Conservation (phyloP, 1,284 basidiomycete species). For the Cutaneotrichosporon cyanovorans region DNA sequence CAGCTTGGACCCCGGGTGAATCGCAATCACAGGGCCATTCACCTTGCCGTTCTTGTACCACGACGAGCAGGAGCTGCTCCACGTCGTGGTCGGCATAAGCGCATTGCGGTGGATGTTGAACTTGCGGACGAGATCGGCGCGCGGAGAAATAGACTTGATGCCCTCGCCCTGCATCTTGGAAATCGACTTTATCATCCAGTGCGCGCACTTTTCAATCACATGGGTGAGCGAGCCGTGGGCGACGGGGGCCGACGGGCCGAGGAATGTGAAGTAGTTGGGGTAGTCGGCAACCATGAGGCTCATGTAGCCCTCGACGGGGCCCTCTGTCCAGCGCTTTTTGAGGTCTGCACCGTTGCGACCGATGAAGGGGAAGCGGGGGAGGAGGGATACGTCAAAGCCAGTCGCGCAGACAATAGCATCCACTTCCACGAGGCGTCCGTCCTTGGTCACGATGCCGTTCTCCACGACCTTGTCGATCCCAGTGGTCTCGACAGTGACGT, state of each 20-base stretch:
- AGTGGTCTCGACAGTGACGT: conserved; percentile 23
- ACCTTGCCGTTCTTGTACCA: conserved; percentile 25
- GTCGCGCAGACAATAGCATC: conserved; percentile 31
- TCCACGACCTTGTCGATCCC: conserved; percentile 20
- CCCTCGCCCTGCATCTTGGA: conserved; percentile 25
- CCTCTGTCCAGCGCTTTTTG: conserved; percentile 27
- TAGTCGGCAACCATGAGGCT: conserved; percentile 29
- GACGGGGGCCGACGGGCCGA: conserved; percentile 25
- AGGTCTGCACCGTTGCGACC: conserved; percentile 24
- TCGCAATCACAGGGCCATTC: conserved; percentile 15
- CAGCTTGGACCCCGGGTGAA: conserved; percentile 20
- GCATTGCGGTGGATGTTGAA: conserved; percentile 32
- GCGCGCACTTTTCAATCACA: conserved; percentile 19
- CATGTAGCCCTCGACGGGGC: conserved; percentile 26
- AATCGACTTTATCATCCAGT: conserved; percentile 15
- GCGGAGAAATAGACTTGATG: conserved; percentile 25
- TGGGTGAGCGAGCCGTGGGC: conserved; percentile 27
- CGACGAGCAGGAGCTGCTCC: conserved; percentile 23
- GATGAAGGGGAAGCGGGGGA: conserved; percentile 30
- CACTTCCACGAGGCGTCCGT: conserved; percentile 19
- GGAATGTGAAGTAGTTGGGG: conserved; percentile 30
- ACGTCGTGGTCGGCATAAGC: conserved; percentile 24
- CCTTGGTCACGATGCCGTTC: conserved; percentile 22
- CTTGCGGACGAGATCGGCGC: conserved; percentile 24
- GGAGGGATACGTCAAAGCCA: conserved; percentile 32